Percentiles rank a stretch among this genome's conserved stretches.
These are phyloP conservation scores for Phytomonas sp. DNA, from an alignment of 208 protist genomes.

Conservation along the genomic window DNA sequence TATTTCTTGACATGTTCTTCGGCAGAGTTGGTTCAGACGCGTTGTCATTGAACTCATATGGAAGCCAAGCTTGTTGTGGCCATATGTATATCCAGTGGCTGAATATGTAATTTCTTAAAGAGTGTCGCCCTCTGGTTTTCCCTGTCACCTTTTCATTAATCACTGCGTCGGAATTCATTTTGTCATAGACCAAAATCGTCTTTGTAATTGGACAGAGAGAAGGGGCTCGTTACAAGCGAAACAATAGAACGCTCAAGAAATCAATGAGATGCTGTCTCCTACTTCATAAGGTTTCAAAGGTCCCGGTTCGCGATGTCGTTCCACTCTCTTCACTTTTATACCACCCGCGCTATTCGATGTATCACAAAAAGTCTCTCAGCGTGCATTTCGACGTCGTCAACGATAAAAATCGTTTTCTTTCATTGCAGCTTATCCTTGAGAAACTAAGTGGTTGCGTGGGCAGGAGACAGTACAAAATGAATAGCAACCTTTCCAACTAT, in stretches of 20 bases:
- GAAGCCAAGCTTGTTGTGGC: neutral
- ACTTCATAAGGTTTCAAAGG: conserved; percentile 29
- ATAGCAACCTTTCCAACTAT: conserved; percentile 32
- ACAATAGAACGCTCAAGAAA: neutral
- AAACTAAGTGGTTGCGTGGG: conserved; percentile 72
- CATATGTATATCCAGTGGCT: neutral
- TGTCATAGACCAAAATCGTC: neutral
- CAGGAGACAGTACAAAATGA: conserved; percentile 81
- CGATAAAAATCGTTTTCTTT: conserved; percentile 76
- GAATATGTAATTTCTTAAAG: neutral
- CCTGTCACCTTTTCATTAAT: neutral
- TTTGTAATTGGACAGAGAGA: neutral
- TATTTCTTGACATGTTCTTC: neutral
- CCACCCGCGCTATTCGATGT: conserved; percentile 46
- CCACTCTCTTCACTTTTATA: conserved; percentile 35
- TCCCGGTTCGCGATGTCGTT: conserved; percentile 42
- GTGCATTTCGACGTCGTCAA: conserved; percentile 54
- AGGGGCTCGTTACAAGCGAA: neutral
- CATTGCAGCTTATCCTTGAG: conserved; percentile 60
- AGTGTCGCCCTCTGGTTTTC: neutral
- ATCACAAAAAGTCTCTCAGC: conserved; percentile 58
- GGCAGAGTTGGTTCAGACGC: neutral
- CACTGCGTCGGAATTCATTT: neutral
- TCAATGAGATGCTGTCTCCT: conserved; percentile 3
- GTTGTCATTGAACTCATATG: neutral